Conservation (phyloP, 352 stramenopile genomes). For the Globisporangium cederbergense region DNA sequence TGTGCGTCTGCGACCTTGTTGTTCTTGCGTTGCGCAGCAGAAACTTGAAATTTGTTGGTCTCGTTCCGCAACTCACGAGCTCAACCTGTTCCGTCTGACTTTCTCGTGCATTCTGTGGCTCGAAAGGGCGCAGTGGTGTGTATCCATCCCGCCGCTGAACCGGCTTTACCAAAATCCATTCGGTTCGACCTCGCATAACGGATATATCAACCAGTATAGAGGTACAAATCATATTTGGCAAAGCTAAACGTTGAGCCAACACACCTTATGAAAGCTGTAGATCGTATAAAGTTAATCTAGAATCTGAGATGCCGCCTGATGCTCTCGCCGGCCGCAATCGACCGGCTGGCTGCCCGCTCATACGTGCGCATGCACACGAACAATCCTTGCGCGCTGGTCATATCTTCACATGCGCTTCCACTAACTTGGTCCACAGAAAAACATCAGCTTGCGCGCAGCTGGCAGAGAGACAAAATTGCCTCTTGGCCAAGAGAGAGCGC, state of each 20-base stretch:
- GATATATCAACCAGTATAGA: not conserved
- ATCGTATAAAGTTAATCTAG: not conserved
- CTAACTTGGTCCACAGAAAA: not conserved
- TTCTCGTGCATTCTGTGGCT: not conserved
- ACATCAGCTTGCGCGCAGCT: not conserved
- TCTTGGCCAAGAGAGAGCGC: not conserved
- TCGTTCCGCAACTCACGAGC: not conserved
- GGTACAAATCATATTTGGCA: not conserved
- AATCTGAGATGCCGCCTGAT: not conserved
- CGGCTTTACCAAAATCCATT: not conserved
- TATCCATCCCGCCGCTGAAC: slow-evolving; percentile 8
- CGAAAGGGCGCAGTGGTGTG: not conserved
- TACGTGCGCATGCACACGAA: not conserved
- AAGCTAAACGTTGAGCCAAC: not conserved
- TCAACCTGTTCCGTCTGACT: not conserved
- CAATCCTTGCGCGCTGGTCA: not conserved
- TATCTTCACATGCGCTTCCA: not conserved
- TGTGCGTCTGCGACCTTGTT: not conserved
- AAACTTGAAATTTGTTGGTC: not conserved
- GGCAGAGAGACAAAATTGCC: not conserved
- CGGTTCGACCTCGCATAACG: not conserved
- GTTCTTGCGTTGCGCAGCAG: not conserved
- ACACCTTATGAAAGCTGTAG: not conserved
- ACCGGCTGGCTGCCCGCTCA: not conserved
- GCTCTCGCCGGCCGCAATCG: not conserved